A percentile compares a stretch with the other conserved stretches of the same genome.
Conservation (phyloP, 2,329 filamentous ascomycete genomes). For the Penicillium capsulatum region DNA sequence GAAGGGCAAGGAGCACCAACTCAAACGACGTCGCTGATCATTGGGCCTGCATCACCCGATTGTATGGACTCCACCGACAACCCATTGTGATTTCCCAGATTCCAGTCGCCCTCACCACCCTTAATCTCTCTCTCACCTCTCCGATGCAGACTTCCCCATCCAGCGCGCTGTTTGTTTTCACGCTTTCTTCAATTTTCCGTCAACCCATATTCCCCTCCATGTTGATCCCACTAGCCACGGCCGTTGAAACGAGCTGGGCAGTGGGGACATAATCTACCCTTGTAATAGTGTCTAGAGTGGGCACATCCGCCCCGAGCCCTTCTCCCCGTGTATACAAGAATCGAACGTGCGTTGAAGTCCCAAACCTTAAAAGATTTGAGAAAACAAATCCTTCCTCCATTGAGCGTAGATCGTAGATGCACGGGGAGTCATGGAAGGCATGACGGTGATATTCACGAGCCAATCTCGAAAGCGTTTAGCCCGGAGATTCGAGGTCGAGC, state of each 20-base stretch:
- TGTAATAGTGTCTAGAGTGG: no score
- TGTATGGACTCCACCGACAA: not conserved
- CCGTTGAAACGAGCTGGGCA: not conserved
- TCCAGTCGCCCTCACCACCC: not conserved
- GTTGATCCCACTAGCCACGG: not conserved
- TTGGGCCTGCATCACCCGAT: not conserved
- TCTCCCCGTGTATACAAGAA: not conserved
- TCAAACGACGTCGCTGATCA: slow-evolving; percentile 36
- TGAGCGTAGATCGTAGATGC: no score
- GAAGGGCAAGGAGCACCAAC: slow-evolving; percentile 46
- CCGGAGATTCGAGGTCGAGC: no score
- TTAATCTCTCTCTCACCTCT: slow-evolving; percentile 2
- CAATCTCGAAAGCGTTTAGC: no score
- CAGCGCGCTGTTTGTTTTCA: not conserved
- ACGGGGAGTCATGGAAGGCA: no score
- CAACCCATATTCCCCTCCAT: slow-evolving; percentile 1
- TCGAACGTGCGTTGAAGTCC: no score
- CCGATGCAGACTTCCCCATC: slow-evolving; percentile 9
- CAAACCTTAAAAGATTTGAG: no score
- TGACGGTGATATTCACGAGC: no score
- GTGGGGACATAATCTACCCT: no score
- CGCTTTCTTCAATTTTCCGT: not conserved
- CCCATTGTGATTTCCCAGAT: not conserved
- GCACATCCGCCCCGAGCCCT: no score
- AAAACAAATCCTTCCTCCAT: no score